Conservation (phyloP, 495 filamentous ascomycete species). For the Xylaria telfairii region DNA sequence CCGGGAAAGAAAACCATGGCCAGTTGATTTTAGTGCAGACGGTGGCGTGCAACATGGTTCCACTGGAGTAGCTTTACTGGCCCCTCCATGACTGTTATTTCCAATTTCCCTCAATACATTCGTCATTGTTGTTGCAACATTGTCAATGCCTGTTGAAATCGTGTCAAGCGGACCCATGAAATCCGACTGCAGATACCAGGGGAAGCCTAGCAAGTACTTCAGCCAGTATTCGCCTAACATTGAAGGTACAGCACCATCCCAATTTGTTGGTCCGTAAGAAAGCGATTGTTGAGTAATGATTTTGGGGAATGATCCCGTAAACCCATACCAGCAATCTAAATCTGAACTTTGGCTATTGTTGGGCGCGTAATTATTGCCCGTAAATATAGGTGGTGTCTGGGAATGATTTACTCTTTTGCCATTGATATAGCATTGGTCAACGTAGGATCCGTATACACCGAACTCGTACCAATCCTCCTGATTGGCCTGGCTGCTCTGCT, state of each 20-base stretch:
- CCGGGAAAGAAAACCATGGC: constrained; percentile 1
- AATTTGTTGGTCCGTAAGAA: background rate
- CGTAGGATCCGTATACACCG: background rate
- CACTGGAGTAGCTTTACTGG: background rate
- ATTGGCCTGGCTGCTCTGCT: background rate
- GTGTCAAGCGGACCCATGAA: background rate
- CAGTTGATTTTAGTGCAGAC: background rate
- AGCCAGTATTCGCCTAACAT: background rate
- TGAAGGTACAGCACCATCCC: background rate
- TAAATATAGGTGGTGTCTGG: background rate
- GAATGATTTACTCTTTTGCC: background rate
- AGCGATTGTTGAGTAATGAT: background rate
- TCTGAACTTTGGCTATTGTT: background rate
- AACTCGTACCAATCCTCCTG: background rate
- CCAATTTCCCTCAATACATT: background rate
- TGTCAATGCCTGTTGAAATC: background rate
- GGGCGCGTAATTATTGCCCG: background rate
- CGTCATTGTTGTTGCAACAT: background rate
- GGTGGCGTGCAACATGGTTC: background rate
- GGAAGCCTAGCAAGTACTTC: background rate
- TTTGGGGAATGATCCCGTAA: background rate
- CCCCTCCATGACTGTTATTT: background rate
- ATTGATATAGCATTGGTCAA: background rate
- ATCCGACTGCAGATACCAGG: background rate
- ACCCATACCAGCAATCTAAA: background rate